These are phyloP conservation scores for Paraphaeosphaeria minitans DNA, from an alignment of 2,329 filamentous ascomycete species.

Conservation along the genomic window DNA sequence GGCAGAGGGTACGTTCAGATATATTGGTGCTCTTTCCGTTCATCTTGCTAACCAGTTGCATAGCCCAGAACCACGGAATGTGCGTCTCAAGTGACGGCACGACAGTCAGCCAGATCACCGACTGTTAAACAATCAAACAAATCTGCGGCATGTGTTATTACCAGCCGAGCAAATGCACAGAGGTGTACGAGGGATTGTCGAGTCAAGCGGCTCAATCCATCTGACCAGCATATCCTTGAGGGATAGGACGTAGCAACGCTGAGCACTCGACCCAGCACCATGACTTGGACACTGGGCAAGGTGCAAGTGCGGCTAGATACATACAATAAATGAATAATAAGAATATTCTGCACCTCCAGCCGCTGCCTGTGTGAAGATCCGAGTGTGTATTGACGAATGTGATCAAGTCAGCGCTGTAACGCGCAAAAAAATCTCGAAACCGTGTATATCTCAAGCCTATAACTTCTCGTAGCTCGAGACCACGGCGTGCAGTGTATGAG, in stretches of 20 bases:
- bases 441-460: too few relatives aligned
- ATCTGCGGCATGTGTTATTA: background rate
- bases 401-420: background rate
- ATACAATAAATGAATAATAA: background rate
- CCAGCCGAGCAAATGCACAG: background rate
- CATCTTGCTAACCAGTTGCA: background rate
- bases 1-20: slow-evolving; percentile 27
- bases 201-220: background rate
- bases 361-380: too few relatives aligned
- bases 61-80: slow-evolving; percentile 41
- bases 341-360: background rate
- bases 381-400: too few relatives aligned
- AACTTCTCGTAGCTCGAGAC: background rate
- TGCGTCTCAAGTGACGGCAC: slow-evolving; percentile 35
- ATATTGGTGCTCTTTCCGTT: too few relatives aligned
- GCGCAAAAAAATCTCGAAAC: background rate
- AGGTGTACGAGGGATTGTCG: background rate
- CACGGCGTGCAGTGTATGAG: background rate
- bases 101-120: slow-evolving; percentile 26
- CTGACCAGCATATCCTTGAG: background rate
- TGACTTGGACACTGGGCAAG: background rate
- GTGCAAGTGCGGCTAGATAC: background rate
- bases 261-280: background rate
- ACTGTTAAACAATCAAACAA: slow-evolving; percentile 28
- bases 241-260: background rate